Percentiles rank a stretch among this genome's conserved stretches.
Conservation (phyloP, 108 stramenopile genomes). For the Cyclotella cryptica region DNA sequence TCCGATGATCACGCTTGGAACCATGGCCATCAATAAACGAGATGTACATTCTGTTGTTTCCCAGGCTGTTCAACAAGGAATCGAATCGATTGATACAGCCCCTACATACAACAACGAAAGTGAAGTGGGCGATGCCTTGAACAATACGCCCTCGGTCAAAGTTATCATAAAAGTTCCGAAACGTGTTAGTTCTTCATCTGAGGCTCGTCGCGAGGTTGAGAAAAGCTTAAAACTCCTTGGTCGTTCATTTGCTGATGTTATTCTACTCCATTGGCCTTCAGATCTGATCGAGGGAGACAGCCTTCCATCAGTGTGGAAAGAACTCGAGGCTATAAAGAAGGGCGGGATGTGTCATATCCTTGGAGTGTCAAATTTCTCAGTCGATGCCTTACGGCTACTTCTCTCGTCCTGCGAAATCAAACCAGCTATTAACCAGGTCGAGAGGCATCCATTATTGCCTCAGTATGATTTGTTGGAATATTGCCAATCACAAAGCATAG, state of each 20-base stretch:
- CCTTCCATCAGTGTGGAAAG: constrained; percentile 70
- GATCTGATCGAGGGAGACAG: constrained; percentile 65
- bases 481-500: constrained; percentile 68
- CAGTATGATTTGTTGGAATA: constrained; percentile 70
- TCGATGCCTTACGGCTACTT: constrained; percentile 57
- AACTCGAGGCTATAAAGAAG: constrained; percentile 68
- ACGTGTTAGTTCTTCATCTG: constrained; percentile 52
- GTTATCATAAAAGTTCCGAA: constrained; percentile 85
- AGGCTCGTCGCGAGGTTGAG: constrained; percentile 64
- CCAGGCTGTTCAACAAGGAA: constrained; percentile 50
- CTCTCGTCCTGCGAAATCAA: constrained; percentile 53
- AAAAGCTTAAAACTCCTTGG: constrained; percentile 53
- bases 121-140: constrained; percentile 62
- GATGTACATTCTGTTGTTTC: constrained; percentile 42
- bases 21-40: constrained; percentile 64
- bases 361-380: constrained; percentile 86
- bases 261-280: constrained; percentile 86
- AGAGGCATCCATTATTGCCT: constrained; percentile 80
- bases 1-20: constrained; percentile 72
- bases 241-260: constrained; percentile 58
- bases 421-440: constrained; percentile 85
- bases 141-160: constrained; percentile 10
- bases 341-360: constrained; percentile 59
- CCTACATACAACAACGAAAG: constrained; percentile 85
- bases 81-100: constrained; percentile 78